Percentiles rank a stretch among this genome's conserved stretches.
phyloP scores from a whole-genome alignment of 805 yeast genomes.

The Nakazawaea ernobii region DNA sequence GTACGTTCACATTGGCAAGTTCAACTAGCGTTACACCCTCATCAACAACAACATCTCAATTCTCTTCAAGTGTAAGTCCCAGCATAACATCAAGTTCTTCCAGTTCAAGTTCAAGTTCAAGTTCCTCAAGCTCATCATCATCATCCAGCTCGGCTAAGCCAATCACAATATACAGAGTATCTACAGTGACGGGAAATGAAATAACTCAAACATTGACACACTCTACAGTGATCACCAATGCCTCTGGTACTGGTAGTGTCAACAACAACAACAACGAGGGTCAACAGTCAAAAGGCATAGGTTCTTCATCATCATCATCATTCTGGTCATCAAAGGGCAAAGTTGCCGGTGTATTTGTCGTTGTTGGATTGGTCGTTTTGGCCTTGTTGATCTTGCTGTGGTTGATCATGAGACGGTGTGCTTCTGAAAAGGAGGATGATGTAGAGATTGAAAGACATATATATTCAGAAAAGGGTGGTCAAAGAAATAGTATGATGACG shows the following conservation, averaged over 20 bases:
- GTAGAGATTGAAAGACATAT: not conserved
- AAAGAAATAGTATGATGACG: constrained; percentile 2
- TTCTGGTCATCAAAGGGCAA: constrained; percentile 69
- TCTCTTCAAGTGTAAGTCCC: not conserved
- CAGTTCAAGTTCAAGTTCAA: not conserved
- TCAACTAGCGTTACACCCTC: not conserved
- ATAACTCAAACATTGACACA: constrained; percentile 5
- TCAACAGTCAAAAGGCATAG: not conserved
- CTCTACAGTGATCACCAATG: constrained; percentile 16
- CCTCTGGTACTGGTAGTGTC: not conserved
- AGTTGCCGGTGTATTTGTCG: constrained; percentile 81
- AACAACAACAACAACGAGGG: constrained; percentile 6
- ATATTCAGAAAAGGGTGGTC: not conserved
- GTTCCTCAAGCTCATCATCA: constrained; percentile 1
- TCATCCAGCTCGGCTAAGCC: not conserved
- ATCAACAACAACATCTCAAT: not conserved
- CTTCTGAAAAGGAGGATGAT: constrained; percentile 3
- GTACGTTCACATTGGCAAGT: not conserved
- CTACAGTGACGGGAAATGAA: constrained; percentile 6
- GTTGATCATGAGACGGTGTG: constrained; percentile 25
- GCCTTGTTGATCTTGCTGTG: constrained; percentile 33
- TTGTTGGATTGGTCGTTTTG: constrained; percentile 60
- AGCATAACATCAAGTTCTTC: constrained; percentile 2
- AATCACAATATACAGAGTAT: constrained; percentile 7
- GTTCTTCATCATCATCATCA: constrained; percentile 16